Percentiles rank a stretch among this genome's conserved stretches.
These are phyloP conservation scores for Bauhinia variegata DNA, from an alignment of 306 rosid species.

Conservation along the genomic window DNA sequence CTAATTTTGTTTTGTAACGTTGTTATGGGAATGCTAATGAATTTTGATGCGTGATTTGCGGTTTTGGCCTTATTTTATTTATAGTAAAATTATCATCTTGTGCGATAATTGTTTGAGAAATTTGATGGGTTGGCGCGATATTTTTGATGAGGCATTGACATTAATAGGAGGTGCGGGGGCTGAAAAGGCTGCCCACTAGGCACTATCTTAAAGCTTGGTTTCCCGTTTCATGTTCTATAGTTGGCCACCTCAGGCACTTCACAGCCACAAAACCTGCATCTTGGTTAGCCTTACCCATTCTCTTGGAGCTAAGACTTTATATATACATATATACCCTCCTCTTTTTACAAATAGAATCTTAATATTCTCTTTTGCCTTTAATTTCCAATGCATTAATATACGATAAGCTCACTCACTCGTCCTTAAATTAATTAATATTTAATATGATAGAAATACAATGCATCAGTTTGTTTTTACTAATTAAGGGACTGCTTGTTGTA, in stretches of 20 bases:
- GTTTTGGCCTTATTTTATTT: background rate
- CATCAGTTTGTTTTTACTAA: no score
- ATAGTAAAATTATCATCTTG: no score
- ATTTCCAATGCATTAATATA: background rate
- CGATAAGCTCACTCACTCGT: no score
- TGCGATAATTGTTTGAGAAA: no score
- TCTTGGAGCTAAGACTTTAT: conserved; percentile 14
- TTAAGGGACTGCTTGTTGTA: background rate
- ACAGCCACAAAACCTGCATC: conserved; percentile 32
- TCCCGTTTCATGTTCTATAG: conserved; percentile 14
- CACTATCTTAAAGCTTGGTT: conserved; percentile 16
- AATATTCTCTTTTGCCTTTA: background rate
- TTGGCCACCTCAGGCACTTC: conserved; percentile 30
- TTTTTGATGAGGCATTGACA: no score
- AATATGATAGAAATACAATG: no score
- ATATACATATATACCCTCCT: background rate
- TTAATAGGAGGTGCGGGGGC: no score
- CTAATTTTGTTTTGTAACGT: background rate
- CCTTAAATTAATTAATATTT: no score
- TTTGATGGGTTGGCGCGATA: no score
- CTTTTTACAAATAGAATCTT: background rate
- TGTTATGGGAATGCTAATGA: background rate
- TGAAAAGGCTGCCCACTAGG: no score
- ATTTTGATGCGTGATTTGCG: conserved; percentile 5
- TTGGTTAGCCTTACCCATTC: conserved; percentile 28